Evolutionary conservation across 2,329 filamentous ascomycete species (phyloP), one percentile per base, ranked within the genome.

Genomic region (Claviceps arundinis): DNA sequence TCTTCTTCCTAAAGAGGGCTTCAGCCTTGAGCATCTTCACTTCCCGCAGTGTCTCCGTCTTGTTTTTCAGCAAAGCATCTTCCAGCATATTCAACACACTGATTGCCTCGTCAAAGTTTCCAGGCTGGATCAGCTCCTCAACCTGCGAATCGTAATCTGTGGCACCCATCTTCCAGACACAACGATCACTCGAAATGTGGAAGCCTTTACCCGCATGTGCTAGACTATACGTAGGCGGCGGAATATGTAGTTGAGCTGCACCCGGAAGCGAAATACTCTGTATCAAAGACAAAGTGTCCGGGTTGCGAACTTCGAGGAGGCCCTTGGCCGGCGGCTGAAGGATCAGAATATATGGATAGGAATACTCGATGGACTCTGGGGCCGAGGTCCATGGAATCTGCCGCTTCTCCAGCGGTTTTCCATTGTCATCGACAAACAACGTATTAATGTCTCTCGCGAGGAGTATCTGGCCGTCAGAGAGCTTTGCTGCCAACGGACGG

Each of bases 371-470:
- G 52, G 85, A 85, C 61, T 96, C 90, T 1, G 93, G 94, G 1
- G 91, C 88, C 37, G 80, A 75, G 43, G 83, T 80, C 93, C 93
- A 98, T 1, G 89, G 89, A n/a, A 98, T 83, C 64, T 97, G 90
- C 52, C 85, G 77, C 67, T 87, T 88, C 45, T 90, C 85, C 37
- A 94, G 65, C 0, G 89, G 78, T 58, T 89, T 90, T 4, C 90
- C 93, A 34, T 89, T 77, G 11, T 85, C 80, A 53, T 93, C 85
- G 58, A 95, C 86, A 65, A 98, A 98, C 50, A 96, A 72, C 1
- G 90, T 95, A 65, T 96, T 95, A 61, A 96, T 89, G 60, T 98
- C 93, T 66, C 95, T 95, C n/a, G 91, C 89, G n/a, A 98, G 75
- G 54, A 98, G 71, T 64, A 97, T 80, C 68, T 96, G 81, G 4